Conservation (phyloP, 2,329 filamentous ascomycete genomes). For the Colletotrichum camelliae region DNA sequence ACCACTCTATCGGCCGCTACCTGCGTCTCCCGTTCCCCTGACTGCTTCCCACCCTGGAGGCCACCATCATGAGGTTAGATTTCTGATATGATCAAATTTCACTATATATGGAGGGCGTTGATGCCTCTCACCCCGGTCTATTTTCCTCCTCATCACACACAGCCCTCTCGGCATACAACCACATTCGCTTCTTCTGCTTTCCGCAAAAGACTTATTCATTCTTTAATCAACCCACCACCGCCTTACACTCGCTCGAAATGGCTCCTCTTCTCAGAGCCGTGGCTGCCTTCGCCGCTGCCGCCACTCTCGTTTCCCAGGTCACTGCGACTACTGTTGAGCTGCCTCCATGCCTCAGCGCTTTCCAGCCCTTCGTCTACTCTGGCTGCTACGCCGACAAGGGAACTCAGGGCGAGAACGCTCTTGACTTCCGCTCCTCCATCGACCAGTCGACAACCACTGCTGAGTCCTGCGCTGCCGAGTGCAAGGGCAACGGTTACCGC, state of each 20-base stretch:
- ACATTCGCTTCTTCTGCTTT: constrained; percentile 24
- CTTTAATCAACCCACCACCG: constrained; percentile 7
- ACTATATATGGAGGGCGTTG: constrained; percentile 15
- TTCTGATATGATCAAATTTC: not conserved
- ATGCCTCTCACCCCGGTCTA: not conserved
- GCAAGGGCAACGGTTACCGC: constrained; percentile 57
- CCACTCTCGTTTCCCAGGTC: constrained; percentile 38
- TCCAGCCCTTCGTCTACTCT: constrained; percentile 52
- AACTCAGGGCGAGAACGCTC: constrained; percentile 28
- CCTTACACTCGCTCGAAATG: constrained; percentile 40
- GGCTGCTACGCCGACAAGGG: constrained; percentile 51
- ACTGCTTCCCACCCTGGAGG: not conserved
- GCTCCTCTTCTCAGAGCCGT: constrained; percentile 33
- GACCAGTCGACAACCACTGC: constrained; percentile 51
- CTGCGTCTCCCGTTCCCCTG: not conserved
- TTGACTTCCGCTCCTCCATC: constrained; percentile 46
- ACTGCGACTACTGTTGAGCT: constrained; percentile 49
- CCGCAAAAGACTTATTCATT: constrained; percentile 24
- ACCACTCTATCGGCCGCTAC: not conserved
- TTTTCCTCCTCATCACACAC: constrained; percentile 4
- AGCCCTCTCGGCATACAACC: constrained; percentile 3
- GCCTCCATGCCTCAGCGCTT: constrained; percentile 48
- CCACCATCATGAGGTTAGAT: not conserved
- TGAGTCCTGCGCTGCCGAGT: constrained; percentile 48
- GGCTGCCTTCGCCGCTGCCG: constrained; percentile 41